phyloP scores from a whole-genome alignment of 2,329 filamentous ascomycete genomes.

The Gaeumannomyces sp. region DNA sequence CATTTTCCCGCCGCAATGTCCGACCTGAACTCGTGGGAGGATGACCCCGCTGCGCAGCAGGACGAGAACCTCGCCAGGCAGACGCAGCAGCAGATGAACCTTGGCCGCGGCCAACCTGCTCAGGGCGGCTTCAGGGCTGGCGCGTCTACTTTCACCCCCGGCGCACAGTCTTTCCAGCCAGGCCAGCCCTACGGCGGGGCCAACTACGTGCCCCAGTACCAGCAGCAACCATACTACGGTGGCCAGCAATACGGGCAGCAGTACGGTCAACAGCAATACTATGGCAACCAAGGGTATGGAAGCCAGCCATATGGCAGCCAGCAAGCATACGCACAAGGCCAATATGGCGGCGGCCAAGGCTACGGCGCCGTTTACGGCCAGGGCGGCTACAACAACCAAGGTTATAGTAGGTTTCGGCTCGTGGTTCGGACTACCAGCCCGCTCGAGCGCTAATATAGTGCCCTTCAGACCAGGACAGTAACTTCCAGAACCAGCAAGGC shows the following conservation, averaged over 20 bases:
- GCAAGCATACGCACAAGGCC: slow-evolving; percentile 37
- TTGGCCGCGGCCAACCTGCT: slow-evolving; percentile 42
- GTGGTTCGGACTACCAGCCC: neutral
- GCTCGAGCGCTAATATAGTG: slow-evolving; percentile 13
- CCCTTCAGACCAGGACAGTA: slow-evolving; percentile 37
- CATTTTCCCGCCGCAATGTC: slow-evolving; percentile 55
- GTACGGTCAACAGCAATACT: slow-evolving; percentile 45
- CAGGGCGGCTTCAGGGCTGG: slow-evolving; percentile 57
- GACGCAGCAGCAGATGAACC: slow-evolving; percentile 67
- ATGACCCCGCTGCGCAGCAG: slow-evolving; percentile 65
- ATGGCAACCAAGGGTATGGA: slow-evolving; percentile 39
- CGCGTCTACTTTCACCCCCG: slow-evolving; percentile 55
- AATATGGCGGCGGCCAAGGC: slow-evolving; percentile 37
- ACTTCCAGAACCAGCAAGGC: slow-evolving; percentile 40
- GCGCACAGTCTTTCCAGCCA: slow-evolving; percentile 11
- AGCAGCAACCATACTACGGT: slow-evolving; percentile 41
- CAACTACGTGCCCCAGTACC: slow-evolving; percentile 48
- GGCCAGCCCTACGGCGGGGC: slow-evolving; percentile 55
- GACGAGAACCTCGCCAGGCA: slow-evolving; percentile 74
- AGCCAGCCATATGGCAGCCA: slow-evolving; percentile 45
- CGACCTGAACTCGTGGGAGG: slow-evolving; percentile 92
- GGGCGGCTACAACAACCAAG: slow-evolving; percentile 43
- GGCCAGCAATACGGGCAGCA: slow-evolving; percentile 46
- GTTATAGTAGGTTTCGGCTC: slow-evolving; percentile 35
- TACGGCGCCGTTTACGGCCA: slow-evolving; percentile 32